Percentiles rank a stretch among this genome's conserved stretches.
Evolutionary conservation across 306 rosid species (phyloP).

Genomic region (Prunus mira): DNA sequence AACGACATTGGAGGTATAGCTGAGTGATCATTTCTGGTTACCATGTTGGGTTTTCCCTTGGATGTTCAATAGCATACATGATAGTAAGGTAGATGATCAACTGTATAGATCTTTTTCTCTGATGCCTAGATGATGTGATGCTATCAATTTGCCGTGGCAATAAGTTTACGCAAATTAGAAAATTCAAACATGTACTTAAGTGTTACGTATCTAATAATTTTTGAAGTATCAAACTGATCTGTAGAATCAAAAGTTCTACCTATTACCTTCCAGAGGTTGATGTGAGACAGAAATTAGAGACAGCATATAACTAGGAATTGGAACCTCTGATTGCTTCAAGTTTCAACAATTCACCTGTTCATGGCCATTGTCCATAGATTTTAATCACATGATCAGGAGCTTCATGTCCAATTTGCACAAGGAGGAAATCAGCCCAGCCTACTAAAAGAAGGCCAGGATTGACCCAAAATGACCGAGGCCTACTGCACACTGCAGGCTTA

Average conservation of each 20-base stretch:
- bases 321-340: neutral
- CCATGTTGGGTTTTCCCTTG: neutral
- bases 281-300: neutral
- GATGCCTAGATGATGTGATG: slow-evolving; percentile 3
- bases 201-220: neutral
- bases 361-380: neutral
- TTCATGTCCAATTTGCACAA: neutral
- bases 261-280: neutral
- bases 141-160: neutral
- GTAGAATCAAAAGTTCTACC: neutral
- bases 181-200: neutral
- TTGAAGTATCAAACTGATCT: neutral
- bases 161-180: neutral
- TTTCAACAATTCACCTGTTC: neutral
- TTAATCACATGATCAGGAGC: neutral
- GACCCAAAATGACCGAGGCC: neutral
- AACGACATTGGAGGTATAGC: neutral
- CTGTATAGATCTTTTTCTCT: neutral
- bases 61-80: neutral
- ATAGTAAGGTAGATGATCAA: slow-evolving; percentile 3
- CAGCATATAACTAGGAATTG: neutral
- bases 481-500: neutral
- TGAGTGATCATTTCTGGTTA: neutral
- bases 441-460: neutral
- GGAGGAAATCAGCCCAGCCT: neutral